Conservation (phyloP, 495 filamentous ascomycete species). For the Podospora conica region DNA sequence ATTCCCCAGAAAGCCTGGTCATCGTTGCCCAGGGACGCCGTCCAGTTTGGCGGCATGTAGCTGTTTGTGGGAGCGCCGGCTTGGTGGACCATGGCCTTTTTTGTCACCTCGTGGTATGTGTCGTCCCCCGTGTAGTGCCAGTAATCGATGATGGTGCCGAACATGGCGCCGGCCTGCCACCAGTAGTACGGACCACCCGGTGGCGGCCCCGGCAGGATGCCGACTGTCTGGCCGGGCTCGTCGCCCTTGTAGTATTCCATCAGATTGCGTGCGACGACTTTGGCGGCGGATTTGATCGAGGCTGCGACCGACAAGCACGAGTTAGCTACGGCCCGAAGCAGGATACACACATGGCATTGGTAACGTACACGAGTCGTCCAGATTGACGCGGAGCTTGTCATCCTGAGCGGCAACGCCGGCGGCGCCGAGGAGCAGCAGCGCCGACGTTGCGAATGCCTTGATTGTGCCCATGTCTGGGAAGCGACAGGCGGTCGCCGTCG, state of each 20-base stretch:
- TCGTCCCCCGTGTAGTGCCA: conserved; percentile 60
- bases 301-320: conserved; percentile 9
- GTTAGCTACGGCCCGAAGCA: background rate
- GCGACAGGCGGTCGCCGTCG: conserved; percentile 1
- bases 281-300: conserved; percentile 25
- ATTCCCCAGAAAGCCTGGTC: conserved; percentile 67
- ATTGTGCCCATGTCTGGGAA: conserved; percentile 5
- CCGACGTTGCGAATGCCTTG: conserved; percentile 3
- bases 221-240: conserved; percentile 48
- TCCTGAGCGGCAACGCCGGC: background rate
- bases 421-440: conserved; percentile 10
- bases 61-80: conserved; percentile 47
- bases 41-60: conserved; percentile 60
- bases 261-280: conserved; percentile 41
- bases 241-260: conserved; percentile 61
- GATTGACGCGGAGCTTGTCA: conserved; percentile 5
- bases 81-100: conserved; percentile 52
- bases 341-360: background rate
- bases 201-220: conserved; percentile 38
- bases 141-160: conserved; percentile 63
- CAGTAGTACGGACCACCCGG: conserved; percentile 40
- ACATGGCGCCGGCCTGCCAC: conserved; percentile 78
- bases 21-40: conserved; percentile 57
- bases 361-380: conserved; percentile 4
- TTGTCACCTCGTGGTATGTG: conserved; percentile 52